Evolutionary conservation across 179 eudicot genomes (phyloP), one percentile per base, ranked within the genome.

Genomic region (Heliamphora pulchella): DNA sequence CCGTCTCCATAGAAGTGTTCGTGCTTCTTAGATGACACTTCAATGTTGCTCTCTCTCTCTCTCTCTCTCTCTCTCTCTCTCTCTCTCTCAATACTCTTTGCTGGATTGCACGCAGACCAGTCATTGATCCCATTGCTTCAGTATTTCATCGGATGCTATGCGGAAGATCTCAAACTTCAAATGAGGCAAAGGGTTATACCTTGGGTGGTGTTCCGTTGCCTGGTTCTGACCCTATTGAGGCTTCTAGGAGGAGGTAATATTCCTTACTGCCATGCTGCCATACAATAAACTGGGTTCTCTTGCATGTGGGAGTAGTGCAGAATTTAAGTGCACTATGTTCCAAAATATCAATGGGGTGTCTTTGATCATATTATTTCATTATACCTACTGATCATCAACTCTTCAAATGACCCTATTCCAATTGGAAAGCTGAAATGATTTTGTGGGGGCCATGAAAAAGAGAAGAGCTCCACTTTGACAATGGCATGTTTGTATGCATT

Each of bases 171-270:
- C 88, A 86, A 77, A 76, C 78, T 57, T 88, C 88, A 3, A 81
- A 84, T 81, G 96, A 94, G 47, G 83, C 83, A 15, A 81, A 80
- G 61, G 96, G 88, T 84, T 85, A 94, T 83, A 88, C 85, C 50
- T 78, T 86, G 51, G 97, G 96, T 79, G 91, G 89, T 47, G 78
- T 86, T 66, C 85, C 98, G 17, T 89, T 96, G 86, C 96, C 96
- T 81, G 96, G 99, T 81, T 94, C 98, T 85, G 98, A 94, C 82
- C 88, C 99, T 14, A 82, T 91, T 51, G 98, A 96, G 86, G 97
- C 98, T 80, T 90, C 99, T 70, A 90, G 99, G 84, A 89, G 99
- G 81, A 94, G 98, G 98, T 96, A 90, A 84, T 81, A 62, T 57
- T 74, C 65, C 15, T 22, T 57, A 17, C 39, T 74, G 9, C 31